Evolutionary conservation across 73 alveolate species (phyloP).

Genomic region (Tetrahymena borealis): DNA sequence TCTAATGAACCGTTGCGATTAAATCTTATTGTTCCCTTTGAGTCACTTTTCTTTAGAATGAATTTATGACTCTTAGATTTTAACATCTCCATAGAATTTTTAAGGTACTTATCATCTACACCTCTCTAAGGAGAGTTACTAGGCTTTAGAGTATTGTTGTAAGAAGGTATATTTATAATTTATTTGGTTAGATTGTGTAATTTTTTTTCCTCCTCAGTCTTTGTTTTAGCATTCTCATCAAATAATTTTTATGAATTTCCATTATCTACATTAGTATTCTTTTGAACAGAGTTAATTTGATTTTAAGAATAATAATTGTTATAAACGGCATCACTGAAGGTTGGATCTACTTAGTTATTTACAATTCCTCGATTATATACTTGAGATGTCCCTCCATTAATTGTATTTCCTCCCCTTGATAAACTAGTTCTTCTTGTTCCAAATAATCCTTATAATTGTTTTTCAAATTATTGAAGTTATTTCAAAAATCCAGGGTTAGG

Average conservation of each 20-base stretch:
- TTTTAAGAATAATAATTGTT: too few relatives aligned
- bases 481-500: constrained; percentile 83
- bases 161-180: neutral
- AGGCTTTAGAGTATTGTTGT: neutral
- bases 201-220: neutral
- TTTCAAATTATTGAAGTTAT: constrained; percentile 72
- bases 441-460: neutral
- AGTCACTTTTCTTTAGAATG: neutral
- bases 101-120: neutral
- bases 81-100: neutral
- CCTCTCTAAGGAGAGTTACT: neutral
- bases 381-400: neutral
- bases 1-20: neutral
- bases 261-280: neutral
- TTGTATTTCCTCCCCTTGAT: neutral
- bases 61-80: neutral
- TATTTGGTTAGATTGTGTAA: neutral
- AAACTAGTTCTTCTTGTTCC: neutral
- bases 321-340: too few relatives aligned
- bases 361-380: too few relatives aligned
- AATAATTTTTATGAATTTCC: neutral
- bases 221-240: neutral
- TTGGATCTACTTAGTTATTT: too few relatives aligned
- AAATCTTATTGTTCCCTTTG: neutral
- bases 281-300: neutral